Evolutionary conservation across 257 asterid genomes (phyloP).

Genomic region (Solanum chmielewskii): DNA sequence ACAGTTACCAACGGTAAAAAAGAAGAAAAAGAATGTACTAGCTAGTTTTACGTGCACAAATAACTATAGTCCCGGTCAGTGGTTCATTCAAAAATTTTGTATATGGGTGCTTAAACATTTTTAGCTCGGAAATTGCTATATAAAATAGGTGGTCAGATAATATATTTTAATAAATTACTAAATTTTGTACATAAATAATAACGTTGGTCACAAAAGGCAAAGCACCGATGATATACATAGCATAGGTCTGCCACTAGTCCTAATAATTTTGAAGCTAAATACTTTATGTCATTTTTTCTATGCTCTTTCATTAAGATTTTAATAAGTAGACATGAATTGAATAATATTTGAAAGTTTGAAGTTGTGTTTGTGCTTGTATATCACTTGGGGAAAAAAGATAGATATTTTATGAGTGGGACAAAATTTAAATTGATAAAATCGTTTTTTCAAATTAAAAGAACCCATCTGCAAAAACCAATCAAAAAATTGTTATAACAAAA

Average conservation of each 20-base stretch:
- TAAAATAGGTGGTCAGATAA: neutral
- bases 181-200: too few species aligned
- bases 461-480: neutral
- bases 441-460: neutral
- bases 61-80: neutral
- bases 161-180: neutral
- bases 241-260: neutral
- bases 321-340: neutral
- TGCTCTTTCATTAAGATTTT: neutral
- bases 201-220: neutral
- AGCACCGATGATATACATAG: neutral
- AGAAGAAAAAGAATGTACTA: neutral
- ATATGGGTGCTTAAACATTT: neutral
- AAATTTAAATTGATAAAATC: neutral
- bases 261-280: neutral
- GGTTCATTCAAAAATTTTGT: neutral
- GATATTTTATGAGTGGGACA: neutral
- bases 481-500: neutral
- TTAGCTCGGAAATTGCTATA: neutral
- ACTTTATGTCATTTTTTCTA: neutral
- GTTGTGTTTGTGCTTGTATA: neutral
- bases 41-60: neutral
- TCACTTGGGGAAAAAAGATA: neutral
- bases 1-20: neutral
- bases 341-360: neutral